Evolutionary conservation across 257 asterid species (phyloP).

Genomic region (Nicotiana tomentosiformis): DNA sequence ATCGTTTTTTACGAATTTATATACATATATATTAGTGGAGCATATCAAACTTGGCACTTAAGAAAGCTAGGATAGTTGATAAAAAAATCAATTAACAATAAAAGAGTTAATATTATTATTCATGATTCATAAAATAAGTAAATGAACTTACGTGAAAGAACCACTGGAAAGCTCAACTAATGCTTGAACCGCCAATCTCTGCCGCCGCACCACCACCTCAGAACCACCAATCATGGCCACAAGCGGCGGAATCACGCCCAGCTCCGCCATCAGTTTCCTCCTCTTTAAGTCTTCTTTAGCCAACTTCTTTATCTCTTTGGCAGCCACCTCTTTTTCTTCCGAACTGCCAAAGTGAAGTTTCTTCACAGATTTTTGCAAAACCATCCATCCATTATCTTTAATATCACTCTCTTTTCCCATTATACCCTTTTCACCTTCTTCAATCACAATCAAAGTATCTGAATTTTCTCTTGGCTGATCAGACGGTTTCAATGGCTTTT

Average conservation of each 20-base stretch:
- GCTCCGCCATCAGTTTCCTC: conserved; percentile 79
- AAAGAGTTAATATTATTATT: background rate
- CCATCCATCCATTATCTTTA: conserved; percentile 29
- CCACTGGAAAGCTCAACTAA: conserved; percentile 60
- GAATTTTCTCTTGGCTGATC: conserved; percentile 1
- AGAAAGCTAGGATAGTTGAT: background rate
- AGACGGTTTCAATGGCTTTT: conserved; percentile 15
- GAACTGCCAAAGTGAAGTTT: conserved; percentile 80
- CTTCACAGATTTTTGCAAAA: conserved; percentile 58
- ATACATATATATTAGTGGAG: background rate
- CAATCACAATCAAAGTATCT: background rate
- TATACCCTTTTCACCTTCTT: background rate
- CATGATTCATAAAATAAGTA: background rate
- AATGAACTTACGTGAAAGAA: conserved; percentile 67
- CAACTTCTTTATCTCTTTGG: conserved; percentile 48
- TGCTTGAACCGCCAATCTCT: conserved; percentile 53
- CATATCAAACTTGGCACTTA: background rate
- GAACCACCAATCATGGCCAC: conserved; percentile 71
- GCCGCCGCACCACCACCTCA: conserved; percentile 44
- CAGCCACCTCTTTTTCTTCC: conserved; percentile 77
- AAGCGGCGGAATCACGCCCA: conserved; percentile 87
- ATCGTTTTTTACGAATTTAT: background rate
- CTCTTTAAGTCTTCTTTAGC: conserved; percentile 45
- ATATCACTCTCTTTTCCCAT: conserved; percentile 12
- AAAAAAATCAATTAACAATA: background rate